Evolutionary conservation across 2,329 filamentous ascomycete genomes (phyloP), one percentile per base, ranked within the genome.

Genomic region (Scedosporium aurantiacum): DNA sequence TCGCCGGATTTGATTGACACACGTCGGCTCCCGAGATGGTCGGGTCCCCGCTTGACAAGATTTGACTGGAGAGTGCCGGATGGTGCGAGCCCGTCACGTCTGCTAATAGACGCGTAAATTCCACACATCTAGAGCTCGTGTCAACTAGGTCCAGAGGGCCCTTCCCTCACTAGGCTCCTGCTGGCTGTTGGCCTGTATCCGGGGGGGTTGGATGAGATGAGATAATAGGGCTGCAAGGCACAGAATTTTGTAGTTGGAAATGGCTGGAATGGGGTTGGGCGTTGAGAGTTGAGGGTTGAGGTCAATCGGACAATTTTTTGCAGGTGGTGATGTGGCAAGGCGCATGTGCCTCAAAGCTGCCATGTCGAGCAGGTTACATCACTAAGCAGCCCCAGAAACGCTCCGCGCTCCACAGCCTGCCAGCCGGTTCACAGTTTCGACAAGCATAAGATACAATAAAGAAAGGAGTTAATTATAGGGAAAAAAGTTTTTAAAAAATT

Each of bases 11-110:
- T 75, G 61, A 57, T 52, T 62, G 65, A 67, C 57, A 66, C 68
- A 62, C 73, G 68, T 21, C 75, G 69, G 32, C 77, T 74, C 43
- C 80, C 82, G 25, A 79, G 69, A 68, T 85, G 78, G 67, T 87
- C 85, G 1, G 83, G 85, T 0, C 83, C 84, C 65, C 84, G 80
- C 41, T 79, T 84, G 64, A 72, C 73, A 23, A 87, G 76, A 18
- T 78, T 71, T 45, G 71, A 68, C 62, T 71, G 71, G n/a, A 85
- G 56, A 27, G 57, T 4, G 21, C 52, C 12, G 16, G 60, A 58
- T 21, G 47, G 41, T 6, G 12, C 27, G 6, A 60, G 41, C 27
- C 43, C 32, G 25, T 58, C 58, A 43, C 52, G 59, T 32, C 58
- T 56, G 27, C 58, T 60, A n/a, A 50, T 16, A 43, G 59, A 60